Evolutionary conservation across 2,329 filamentous ascomycete species (phyloP).

Genomic region (Arthrinium puccinioides): DNA sequence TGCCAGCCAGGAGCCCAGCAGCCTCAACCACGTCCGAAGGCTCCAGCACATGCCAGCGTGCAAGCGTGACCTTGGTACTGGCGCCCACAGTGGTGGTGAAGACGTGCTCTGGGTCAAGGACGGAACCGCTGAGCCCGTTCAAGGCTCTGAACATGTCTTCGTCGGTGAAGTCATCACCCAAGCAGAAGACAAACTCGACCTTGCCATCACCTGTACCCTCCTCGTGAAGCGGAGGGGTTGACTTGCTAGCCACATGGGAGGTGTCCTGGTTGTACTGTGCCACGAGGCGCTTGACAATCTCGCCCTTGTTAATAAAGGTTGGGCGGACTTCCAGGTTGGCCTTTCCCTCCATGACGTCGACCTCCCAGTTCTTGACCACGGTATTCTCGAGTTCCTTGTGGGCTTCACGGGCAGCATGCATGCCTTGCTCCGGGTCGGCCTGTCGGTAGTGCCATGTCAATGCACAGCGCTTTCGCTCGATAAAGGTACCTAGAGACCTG

Average conservation of each 20-base stretch:
- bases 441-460: constrained; percentile 96
- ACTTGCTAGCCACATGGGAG: constrained; percentile 19
- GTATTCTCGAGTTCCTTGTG: constrained; percentile 73
- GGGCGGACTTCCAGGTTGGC: constrained; percentile 96
- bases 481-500: constrained; percentile 67
- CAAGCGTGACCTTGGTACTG: constrained; percentile 85
- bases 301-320: constrained; percentile 95
- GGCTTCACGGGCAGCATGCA: constrained; percentile 73
- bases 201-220: constrained; percentile 36
- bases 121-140: constrained; percentile 47
- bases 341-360: constrained; percentile 95
- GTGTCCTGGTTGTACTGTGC: constrained; percentile 55
- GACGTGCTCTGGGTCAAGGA: constrained; percentile 56
- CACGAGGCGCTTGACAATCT: constrained; percentile 82
- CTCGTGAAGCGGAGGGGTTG: constrained; percentile 17
- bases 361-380: constrained; percentile 73
- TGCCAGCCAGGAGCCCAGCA: constrained; percentile 47
- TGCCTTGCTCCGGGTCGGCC: constrained; percentile 77
- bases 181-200: constrained; percentile 81
- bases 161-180: constrained; percentile 94
- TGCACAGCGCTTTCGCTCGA: constrained; percentile 89
- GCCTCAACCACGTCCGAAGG: constrained; percentile 78
- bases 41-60: constrained; percentile 83
- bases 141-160: constrained; percentile 94
- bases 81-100: constrained; percentile 91